These are phyloP conservation scores for Chalciporus chontae DNA, from an alignment of 768 basidiomycete species.

Conservation along the genomic window DNA sequence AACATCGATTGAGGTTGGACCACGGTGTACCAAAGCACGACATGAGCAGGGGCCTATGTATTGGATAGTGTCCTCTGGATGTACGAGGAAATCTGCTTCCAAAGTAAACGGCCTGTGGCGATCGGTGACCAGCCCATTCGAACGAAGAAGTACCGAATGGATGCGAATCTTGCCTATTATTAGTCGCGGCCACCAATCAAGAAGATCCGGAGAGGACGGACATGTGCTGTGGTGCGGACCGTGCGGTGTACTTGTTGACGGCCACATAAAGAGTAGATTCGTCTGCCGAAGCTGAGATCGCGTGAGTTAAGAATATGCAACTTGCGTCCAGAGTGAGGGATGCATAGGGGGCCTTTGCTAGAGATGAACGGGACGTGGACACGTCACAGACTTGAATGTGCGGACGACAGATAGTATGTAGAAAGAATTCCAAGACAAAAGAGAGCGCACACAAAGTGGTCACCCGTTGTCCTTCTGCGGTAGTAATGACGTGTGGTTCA, in stretches of 20 bases:
- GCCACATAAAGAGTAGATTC: slow-evolving; percentile 18
- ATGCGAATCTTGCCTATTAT: slow-evolving; percentile 10
- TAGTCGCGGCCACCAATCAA: background rate
- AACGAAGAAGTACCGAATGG: slow-evolving; percentile 12
- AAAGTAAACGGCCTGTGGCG: background rate
- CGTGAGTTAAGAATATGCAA: background rate
- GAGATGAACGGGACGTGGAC: background rate
- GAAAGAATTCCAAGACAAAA: slow-evolving; percentile 21
- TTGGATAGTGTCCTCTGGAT: slow-evolving; percentile 24
- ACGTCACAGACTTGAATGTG: slow-evolving; percentile 15
- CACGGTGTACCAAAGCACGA: slow-evolving; percentile 31
- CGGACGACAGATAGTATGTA: slow-evolving; percentile 17
- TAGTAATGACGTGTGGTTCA: too few species aligned
- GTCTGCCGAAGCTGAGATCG: slow-evolving; percentile 1
- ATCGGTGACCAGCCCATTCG: background rate
- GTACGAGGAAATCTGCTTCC: slow-evolving; percentile 16
- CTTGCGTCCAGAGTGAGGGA: background rate
- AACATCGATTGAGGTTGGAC: slow-evolving; percentile 32
- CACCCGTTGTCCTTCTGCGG: background rate
- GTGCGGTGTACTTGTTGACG: background rate
- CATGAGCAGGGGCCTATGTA: slow-evolving; percentile 32
- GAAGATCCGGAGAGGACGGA: slow-evolving; percentile 2
- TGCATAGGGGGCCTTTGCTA: background rate
- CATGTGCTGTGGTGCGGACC: slow-evolving; percentile 10
- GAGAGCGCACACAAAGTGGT: slow-evolving; percentile 8